Percentiles rank a stretch among this genome's conserved stretches.
These are phyloP conservation scores for Sarocladium brachiariae DNA, from an alignment of 2,329 filamentous ascomycete genomes.

Conservation along the genomic window DNA sequence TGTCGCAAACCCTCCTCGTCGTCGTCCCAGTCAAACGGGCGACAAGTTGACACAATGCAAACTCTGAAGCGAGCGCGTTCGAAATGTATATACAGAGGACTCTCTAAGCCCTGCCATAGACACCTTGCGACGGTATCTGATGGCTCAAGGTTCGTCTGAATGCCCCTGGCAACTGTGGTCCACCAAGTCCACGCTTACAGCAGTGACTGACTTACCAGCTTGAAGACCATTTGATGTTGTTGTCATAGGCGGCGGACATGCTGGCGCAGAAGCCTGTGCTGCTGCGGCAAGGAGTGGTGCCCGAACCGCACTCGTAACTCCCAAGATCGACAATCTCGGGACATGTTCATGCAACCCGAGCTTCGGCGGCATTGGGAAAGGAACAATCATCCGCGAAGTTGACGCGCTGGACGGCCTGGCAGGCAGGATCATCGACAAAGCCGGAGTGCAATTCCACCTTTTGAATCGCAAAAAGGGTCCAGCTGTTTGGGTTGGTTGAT, in stretches of 20 bases:
- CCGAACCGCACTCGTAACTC: conserved; percentile 82
- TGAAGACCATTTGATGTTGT: conserved; percentile 77
- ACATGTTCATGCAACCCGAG: conserved; percentile 96
- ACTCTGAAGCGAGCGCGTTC: neutral
- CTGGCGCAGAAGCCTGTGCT: conserved; percentile 86
- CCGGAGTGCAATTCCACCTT: conserved; percentile 87
- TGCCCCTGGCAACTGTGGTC: neutral
- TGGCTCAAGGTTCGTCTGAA: conserved; percentile 10
- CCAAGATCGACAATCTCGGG: conserved; percentile 79
- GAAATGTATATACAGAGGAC: neutral
- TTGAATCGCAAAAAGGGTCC: conserved; percentile 87
- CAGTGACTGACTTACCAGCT: neutral
- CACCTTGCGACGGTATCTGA: conserved; percentile 11
- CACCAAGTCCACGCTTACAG: neutral
- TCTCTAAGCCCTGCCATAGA: neutral
- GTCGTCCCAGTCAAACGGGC: neutral
- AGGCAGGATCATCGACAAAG: conserved; percentile 83
- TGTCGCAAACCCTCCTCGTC: neutral
- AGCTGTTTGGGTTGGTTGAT: conserved; percentile 69
- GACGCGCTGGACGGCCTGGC: conserved; percentile 90
- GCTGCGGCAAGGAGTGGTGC: conserved; percentile 86
- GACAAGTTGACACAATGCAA: neutral
- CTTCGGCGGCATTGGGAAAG: conserved; percentile 97
- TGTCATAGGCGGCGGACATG: conserved; percentile 93
- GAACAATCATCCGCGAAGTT: conserved; percentile 90